A percentile compares a stretch with the other conserved stretches of the same genome.
These are phyloP conservation scores for Eucalyptus tenuipes DNA, from an alignment of 345 rosid genomes.

Conservation along the genomic window DNA sequence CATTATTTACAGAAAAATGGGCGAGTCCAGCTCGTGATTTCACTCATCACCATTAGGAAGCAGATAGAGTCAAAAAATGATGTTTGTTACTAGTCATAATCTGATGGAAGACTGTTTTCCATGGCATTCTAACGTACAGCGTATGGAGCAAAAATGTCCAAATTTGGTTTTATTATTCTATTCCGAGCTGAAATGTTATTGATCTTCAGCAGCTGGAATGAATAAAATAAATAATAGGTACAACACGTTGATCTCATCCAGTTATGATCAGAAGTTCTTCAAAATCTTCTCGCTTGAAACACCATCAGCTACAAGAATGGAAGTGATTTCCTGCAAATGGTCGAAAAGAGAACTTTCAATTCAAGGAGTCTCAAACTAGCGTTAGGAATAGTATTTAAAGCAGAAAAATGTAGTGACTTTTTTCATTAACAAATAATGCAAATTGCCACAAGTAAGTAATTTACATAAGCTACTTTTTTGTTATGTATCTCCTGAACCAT, in stretches of 20 bases:
- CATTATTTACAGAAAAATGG: neutral
- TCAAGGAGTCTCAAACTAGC: neutral
- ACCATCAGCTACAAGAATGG: constrained; percentile 66
- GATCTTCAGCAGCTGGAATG: neutral
- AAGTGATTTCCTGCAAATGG: constrained; percentile 70
- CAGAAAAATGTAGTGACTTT: neutral
- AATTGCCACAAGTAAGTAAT: neutral
- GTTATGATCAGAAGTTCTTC: constrained; percentile 60
- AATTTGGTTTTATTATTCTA: constrained; percentile 14
- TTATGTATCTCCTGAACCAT: neutral
- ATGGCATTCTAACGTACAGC: neutral
- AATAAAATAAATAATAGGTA: constrained; percentile 16
- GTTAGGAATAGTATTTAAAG: neutral
- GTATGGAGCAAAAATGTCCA: neutral
- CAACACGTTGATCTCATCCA: neutral
- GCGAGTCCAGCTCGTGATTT: neutral
- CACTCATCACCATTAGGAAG: neutral
- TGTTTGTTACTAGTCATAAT: neutral
- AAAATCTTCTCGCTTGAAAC: constrained; percentile 61
- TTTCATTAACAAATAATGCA: neutral
- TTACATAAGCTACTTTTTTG: neutral
- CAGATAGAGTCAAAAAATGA: neutral
- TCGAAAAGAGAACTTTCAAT: neutral
- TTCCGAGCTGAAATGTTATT: neutral
- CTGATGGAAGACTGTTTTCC: neutral